phyloP scores from a whole-genome alignment of 352 stramenopile species.

The Globisporangium megalacanthum region DNA sequence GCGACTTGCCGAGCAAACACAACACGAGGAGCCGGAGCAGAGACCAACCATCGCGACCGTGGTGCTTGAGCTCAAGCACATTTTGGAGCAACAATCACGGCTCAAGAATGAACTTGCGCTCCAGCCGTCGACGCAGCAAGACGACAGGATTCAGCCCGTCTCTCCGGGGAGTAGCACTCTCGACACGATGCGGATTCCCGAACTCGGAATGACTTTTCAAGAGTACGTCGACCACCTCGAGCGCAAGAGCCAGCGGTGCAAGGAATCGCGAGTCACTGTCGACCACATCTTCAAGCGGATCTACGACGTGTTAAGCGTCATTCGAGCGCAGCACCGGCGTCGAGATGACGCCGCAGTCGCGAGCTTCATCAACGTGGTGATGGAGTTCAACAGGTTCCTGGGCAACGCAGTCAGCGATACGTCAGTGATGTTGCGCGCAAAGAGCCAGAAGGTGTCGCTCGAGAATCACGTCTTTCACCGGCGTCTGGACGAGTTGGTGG shows the following conservation, averaged over 20 bases:
- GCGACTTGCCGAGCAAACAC: background rate
- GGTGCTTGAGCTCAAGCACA: background rate
- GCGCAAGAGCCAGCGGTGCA: background rate
- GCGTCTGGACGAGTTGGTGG: background rate
- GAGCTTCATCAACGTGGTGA: background rate
- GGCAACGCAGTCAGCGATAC: background rate
- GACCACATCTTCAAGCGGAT: background rate
- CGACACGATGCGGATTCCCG: background rate
- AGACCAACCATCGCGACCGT: background rate
- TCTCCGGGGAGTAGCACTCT: too few relatives aligned
- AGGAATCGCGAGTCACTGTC: background rate
- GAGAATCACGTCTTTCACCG: slow-evolving; percentile 2
- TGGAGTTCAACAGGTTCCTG: background rate
- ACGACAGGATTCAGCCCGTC: too few relatives aligned
- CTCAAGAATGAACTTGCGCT: too few relatives aligned
- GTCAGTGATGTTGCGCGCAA: background rate
- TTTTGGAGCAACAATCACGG: too few relatives aligned
- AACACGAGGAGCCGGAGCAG: background rate
- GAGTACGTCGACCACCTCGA: background rate
- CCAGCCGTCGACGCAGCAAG: background rate
- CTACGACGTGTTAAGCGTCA: background rate
- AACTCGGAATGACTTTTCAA: background rate
- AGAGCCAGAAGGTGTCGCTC: slow-evolving; percentile 1
- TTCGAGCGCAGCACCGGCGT: background rate
- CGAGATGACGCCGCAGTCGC: background rate